Percentiles rank a stretch among this genome's conserved stretches.
Conservation (phyloP, 1,284 basidiomycete species). For the Thelephora terrestris region DNA sequence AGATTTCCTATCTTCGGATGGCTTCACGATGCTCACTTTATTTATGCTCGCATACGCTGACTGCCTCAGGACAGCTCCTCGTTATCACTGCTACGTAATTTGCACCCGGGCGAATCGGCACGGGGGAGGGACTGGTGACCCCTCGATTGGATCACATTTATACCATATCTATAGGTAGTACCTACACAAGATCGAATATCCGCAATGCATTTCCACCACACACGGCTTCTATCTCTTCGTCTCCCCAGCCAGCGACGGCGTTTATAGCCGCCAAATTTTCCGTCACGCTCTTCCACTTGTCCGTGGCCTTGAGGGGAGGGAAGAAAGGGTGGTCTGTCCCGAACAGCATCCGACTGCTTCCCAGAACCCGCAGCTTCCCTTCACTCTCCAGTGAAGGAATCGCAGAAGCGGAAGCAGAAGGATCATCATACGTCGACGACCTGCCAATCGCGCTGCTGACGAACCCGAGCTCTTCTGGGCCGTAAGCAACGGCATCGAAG, state of each 20-base stretch:
- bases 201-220: constrained; percentile 60
- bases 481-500: constrained; percentile 78
- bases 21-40: no score
- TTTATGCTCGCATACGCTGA: no score
- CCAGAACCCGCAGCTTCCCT: constrained; percentile 18
- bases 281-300: constrained; percentile 75
- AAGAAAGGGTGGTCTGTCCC: constrained; percentile 90
- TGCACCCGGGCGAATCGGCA: no score
- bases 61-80: no score
- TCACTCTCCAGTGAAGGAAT: constrained; percentile 28
- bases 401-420: constrained; percentile 24
- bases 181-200: constrained; percentile 38
- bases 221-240: constrained; percentile 53
- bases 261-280: constrained; percentile 76
- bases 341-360: constrained; percentile 60
- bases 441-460: constrained; percentile 62
- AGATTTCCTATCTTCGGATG: no score
- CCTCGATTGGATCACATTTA: no score
- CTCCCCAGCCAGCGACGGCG: constrained; percentile 49
- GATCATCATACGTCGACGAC: constrained; percentile 36
- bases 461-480: constrained; percentile 72
- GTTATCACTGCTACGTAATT: no score
- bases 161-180: background rate
- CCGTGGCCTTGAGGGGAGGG: constrained; percentile 58
- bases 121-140: no score